phyloP scores from a whole-genome alignment of 805 yeast species.

The Suhomyces pyralidae region DNA sequence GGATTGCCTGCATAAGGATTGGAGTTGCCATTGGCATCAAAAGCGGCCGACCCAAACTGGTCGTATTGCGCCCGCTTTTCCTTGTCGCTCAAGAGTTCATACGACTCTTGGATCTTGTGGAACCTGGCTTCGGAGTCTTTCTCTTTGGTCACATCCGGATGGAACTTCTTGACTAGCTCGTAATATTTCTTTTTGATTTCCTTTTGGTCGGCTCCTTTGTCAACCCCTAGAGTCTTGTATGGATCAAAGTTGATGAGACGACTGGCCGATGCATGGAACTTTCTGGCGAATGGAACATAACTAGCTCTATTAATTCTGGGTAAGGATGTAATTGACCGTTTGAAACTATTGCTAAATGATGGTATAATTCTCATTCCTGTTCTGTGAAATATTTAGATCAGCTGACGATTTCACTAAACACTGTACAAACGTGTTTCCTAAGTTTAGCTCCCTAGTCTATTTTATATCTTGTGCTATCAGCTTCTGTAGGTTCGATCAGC shows the following conservation, averaged over 20 bases:
- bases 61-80: slow-evolving; percentile 86
- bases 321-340: background rate
- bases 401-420: background rate
- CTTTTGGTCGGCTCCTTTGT: slow-evolving; percentile 63
- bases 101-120: slow-evolving; percentile 91
- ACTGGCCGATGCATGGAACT: slow-evolving; percentile 45
- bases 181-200: slow-evolving; percentile 95
- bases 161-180: slow-evolving; percentile 87
- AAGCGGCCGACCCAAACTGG: slow-evolving; percentile 86
- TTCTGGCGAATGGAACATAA: slow-evolving; percentile 1
- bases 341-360: background rate
- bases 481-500: slow-evolving; percentile 1
- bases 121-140: slow-evolving; percentile 82
- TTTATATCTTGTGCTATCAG: background rate
- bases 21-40: slow-evolving; percentile 57
- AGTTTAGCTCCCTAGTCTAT: too few relatives aligned
- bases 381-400: background rate
- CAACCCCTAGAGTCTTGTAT: slow-evolving; percentile 77
- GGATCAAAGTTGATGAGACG: slow-evolving; percentile 61
- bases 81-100: slow-evolving; percentile 85
- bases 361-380: slow-evolving; percentile 3
- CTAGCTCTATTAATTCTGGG: background rate
- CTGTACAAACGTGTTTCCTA: too few relatives aligned
- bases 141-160: slow-evolving; percentile 96
- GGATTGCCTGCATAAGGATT: slow-evolving; percentile 44